Conservation (phyloP, 345 rosid genomes). For the Punica granatum region DNA sequence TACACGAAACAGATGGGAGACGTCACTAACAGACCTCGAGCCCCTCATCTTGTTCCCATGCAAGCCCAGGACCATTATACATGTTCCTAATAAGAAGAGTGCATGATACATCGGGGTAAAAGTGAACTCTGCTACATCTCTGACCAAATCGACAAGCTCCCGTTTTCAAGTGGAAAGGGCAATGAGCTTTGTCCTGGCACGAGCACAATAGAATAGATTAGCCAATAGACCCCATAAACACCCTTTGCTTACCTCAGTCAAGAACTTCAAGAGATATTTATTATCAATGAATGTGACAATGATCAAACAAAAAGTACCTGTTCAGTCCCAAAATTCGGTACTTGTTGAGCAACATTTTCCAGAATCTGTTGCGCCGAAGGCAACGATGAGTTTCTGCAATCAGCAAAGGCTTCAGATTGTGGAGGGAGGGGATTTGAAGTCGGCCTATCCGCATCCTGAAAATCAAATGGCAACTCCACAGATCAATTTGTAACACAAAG, state of each 20-base stretch:
- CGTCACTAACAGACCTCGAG: slow-evolving; percentile 96
- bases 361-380: slow-evolving; percentile 59
- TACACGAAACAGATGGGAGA: slow-evolving; percentile 66
- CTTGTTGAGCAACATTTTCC: slow-evolving; percentile 74
- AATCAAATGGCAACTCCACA: slow-evolving; percentile 10
- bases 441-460: slow-evolving; percentile 67
- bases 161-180: slow-evolving; percentile 93
- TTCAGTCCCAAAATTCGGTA: slow-evolving; percentile 93
- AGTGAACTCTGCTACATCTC: slow-evolving; percentile 95
- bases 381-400: slow-evolving; percentile 28
- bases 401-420: slow-evolving; percentile 46
- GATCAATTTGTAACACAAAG: slow-evolving; percentile 3
- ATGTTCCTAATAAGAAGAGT: slow-evolving; percentile 88
- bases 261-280: background rate
- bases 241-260: background rate
- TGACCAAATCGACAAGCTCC: slow-evolving; percentile 96
- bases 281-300: background rate
- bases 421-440: slow-evolving; percentile 95
- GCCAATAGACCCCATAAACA: background rate
- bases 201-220: slow-evolving; percentile 8
- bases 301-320: slow-evolving; percentile 36
- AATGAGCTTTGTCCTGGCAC: slow-evolving; percentile 90
- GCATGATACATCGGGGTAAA: slow-evolving; percentile 79
- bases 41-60: slow-evolving; percentile 98
- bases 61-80: slow-evolving; percentile 92